Conservation (phyloP, 495 filamentous ascomycete genomes). For the Aspergillus ellipticus region DNA sequence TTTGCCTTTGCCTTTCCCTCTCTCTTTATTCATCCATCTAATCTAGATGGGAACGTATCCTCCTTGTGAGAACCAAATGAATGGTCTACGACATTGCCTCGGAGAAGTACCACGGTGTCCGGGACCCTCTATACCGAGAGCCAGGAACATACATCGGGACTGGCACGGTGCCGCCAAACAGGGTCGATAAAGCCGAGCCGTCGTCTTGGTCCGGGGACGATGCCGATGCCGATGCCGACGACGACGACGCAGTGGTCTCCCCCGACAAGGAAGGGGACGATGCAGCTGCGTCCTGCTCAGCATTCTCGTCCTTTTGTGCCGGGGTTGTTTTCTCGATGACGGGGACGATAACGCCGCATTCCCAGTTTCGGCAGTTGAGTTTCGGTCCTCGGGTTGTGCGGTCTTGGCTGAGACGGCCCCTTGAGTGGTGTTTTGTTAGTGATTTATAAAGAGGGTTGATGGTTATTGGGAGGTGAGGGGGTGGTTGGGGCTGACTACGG, state of each 20-base stretch:
- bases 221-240: background rate
- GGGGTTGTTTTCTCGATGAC: constrained; percentile 16
- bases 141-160: constrained; percentile 70
- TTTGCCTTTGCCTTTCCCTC: background rate
- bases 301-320: background rate
- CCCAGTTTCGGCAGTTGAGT: constrained; percentile 89
- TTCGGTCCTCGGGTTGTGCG: constrained; percentile 59
- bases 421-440: constrained; percentile 17
- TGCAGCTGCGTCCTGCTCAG: background rate
- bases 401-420: constrained; percentile 72
- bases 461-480: too few species aligned
- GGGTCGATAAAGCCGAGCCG: constrained; percentile 21
- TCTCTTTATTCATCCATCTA: background rate
- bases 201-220: too few species aligned
- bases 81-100: background rate
- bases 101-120: constrained; percentile 56
- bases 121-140: constrained; percentile 34
- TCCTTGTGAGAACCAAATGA: too few species aligned
- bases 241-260: background rate
- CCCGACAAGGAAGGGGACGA: background rate
- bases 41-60: too few species aligned
- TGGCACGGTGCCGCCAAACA: constrained; percentile 59
- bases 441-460: too few species aligned
- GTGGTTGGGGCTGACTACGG: too few species aligned
- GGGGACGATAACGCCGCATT: constrained; percentile 82